Evolutionary conservation across 495 filamentous ascomycete species (phyloP).

Genomic region (Hyaloscypha finlandica): DNA sequence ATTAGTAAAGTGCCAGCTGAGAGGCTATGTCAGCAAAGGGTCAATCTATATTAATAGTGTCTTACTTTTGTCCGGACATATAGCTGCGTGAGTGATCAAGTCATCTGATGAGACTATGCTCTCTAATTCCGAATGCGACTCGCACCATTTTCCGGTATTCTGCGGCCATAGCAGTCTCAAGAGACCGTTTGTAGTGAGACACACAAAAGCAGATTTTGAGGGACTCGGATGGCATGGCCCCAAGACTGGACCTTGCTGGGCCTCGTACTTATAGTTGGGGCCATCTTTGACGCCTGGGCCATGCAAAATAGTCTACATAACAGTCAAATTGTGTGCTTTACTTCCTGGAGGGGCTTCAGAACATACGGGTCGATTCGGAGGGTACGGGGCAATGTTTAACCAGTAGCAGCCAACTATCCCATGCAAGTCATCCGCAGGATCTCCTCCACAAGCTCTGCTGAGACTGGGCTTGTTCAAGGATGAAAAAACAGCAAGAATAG

Average conservation of each 20-base stretch:
- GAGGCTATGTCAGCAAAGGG: conserved; percentile 5
- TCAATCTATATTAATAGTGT: background rate
- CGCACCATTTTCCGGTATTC: conserved; percentile 66
- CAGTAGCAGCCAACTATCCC: conserved; percentile 84
- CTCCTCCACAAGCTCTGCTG: conserved; percentile 54
- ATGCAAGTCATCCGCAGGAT: conserved; percentile 69
- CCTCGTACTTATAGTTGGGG: conserved; percentile 48
- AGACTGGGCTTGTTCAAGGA: conserved; percentile 66
- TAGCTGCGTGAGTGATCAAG: conserved; percentile 76
- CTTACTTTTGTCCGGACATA: conserved; percentile 71
- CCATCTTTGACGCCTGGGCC: conserved; percentile 47
- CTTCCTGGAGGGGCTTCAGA: background rate
- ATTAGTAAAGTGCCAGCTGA: conserved; percentile 58
- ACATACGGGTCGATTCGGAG: conserved; percentile 50
- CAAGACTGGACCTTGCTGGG: conserved; percentile 51
- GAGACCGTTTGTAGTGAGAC: conserved; percentile 67
- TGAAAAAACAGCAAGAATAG: conserved; percentile 62
- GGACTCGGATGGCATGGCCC: conserved; percentile 69
- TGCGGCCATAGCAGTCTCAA: conserved; percentile 70
- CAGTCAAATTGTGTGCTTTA: background rate
- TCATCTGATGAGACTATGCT: conserved; percentile 67
- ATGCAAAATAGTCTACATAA: conserved; percentile 32
- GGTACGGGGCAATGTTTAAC: conserved; percentile 57
- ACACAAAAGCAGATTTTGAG: conserved; percentile 67
- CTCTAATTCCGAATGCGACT: conserved; percentile 68